Evolutionary conservation across 2,329 filamentous ascomycete species (phyloP).

Genomic region (Hypoxylon sp.): DNA sequence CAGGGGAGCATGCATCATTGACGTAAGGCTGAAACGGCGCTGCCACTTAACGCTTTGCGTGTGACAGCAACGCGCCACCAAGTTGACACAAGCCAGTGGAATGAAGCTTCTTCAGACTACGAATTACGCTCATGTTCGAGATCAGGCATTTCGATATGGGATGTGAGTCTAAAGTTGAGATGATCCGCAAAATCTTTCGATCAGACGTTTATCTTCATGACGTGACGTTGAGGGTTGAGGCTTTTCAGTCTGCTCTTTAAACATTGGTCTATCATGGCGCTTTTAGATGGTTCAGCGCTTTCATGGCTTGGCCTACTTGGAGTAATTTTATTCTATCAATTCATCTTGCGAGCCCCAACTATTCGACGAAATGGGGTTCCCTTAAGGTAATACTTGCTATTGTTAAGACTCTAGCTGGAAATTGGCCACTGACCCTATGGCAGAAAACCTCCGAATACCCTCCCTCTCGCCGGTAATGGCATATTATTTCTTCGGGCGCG

Average conservation of each 20-base stretch:
- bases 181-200: not conserved
- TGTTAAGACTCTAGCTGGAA: not conserved
- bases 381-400: slow-evolving; percentile 46
- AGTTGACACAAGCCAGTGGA: slow-evolving; percentile 6
- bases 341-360: slow-evolving; percentile 41
- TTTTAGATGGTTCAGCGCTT: slow-evolving; percentile 41
- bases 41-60: slow-evolving; percentile 4
- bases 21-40: slow-evolving; percentile 38
- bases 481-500: slow-evolving; percentile 70
- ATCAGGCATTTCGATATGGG: not conserved
- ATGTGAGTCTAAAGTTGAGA: not conserved
- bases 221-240: too few species aligned
- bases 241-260: not conserved
- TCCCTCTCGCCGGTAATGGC: slow-evolving; percentile 70
- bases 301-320: slow-evolving; percentile 37
- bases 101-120: slow-evolving; percentile 8
- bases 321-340: slow-evolving; percentile 41
- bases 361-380: slow-evolving; percentile 49
- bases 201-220: not conserved
- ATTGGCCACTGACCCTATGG: slow-evolving; percentile 9
- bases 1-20: slow-evolving; percentile 14
- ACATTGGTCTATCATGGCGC: slow-evolving; percentile 29
- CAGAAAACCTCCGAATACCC: slow-evolving; percentile 62
- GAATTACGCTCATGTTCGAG: not conserved
- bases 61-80: slow-evolving; percentile 7